phyloP scores from a whole-genome alignment of 108 stramenopile species.

The Nitzschia sp. region DNA sequence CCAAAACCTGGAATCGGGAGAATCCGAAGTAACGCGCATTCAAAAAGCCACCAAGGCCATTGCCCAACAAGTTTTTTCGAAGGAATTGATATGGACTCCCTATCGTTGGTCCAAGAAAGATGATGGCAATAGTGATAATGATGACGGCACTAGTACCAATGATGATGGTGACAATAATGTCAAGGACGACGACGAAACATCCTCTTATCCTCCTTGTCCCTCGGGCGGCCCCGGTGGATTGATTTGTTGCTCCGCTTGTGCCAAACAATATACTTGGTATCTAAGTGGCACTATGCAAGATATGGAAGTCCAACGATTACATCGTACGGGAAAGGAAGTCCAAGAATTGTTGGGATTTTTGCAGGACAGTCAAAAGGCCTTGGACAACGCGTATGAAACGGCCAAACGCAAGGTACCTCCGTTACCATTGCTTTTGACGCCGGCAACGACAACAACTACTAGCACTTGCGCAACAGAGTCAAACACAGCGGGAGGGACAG shows the following conservation, averaged over 20 bases:
- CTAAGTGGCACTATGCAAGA: constrained; percentile 33
- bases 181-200: too few species aligned
- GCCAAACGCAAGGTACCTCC: constrained; percentile 36
- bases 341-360: constrained; percentile 33
- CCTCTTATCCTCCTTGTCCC: constrained; percentile 44
- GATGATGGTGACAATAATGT: not conserved
- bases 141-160: not conserved
- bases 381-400: constrained; percentile 16
- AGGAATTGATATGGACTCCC: constrained; percentile 30
- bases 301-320: constrained; percentile 35
- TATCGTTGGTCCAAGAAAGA: constrained; percentile 2
- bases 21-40: not conserved
- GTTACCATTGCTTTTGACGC: not conserved
- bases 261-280: constrained; percentile 56
- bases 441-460: not conserved
- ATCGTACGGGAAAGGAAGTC: constrained; percentile 30
- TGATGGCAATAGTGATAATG: not conserved
- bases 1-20: too few species aligned
- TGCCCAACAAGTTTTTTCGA: constrained; percentile 21
- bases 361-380: constrained; percentile 13
- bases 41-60: not conserved
- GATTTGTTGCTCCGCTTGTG: constrained; percentile 73
- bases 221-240: constrained; percentile 80
- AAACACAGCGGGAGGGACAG: too few species aligned
- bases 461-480: too few species aligned